Base-by-base conservation (phyloP, 768 basidiomycete genomes). In the Auriscalpium microsporum region DNA sequence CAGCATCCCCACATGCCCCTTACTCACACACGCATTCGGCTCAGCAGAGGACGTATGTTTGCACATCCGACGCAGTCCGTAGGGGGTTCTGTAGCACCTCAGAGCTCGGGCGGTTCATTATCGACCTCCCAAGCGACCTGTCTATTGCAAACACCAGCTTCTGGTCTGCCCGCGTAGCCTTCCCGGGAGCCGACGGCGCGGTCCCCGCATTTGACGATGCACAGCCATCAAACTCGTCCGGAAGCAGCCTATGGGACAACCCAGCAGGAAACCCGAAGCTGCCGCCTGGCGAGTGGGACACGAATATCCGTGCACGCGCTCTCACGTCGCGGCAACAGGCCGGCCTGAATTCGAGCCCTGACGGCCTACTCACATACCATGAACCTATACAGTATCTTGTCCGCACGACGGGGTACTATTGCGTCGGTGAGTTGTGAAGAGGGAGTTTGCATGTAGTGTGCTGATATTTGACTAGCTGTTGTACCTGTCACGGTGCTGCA, bases 351-450 rank as follows among this genome's bases (percentile, higher is more conserved):
- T 71, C 79, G 16, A 80, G 77, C 62, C 76, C 81, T 7, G 67
- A 72, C 28, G 77, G 73, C 16, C 67, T 80, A 8, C 70, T 84
- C 40, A 58, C 67, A 17, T 94, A 94, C 64, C 70, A 70, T 0
- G 77, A 78, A 33, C 85, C 93, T 1, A 90, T 95, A 61, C 83
- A 84, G 49, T 97, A 98, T 68, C 69, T 76, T 21, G 90, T 98
- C 21, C 73, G 75, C 28, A 87, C 87, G 68, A 94, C 91, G 1
- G 96, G 95, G 2, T 97, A 96, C 68, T 98, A 96, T 68, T 98
- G 95, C 68, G 86, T 95, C 59, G 94, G 94, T 86, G 67, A 71
- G 90, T 65, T 35, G 17, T 35, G 38, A 13, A 44, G 48, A 58
- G 14, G 21, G 23, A 35, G 23, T 34, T 34, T 16, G 28, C 17